Percentiles rank a stretch among this genome's conserved stretches.
These are phyloP conservation scores for Metschnikowia vanudenii DNA, from an alignment of 805 yeast species.

Conservation along the genomic window DNA sequence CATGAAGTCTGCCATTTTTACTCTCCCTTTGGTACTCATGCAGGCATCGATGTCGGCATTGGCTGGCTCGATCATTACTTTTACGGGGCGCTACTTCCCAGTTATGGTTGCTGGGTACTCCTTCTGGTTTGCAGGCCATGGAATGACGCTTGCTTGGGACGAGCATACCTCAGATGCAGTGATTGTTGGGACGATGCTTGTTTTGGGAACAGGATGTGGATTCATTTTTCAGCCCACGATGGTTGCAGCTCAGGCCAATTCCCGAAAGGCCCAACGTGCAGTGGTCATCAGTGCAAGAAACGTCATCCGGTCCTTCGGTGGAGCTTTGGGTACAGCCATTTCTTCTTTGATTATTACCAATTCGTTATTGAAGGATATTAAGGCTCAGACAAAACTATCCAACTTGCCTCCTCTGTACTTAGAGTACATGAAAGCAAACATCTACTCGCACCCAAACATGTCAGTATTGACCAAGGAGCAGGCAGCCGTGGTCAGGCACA, in stretches of 20 bases:
- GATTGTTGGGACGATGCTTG: slow-evolving; percentile 37
- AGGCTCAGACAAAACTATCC: slow-evolving; percentile 1
- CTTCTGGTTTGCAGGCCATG: slow-evolving; percentile 42
- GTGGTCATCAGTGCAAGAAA: slow-evolving; percentile 58
- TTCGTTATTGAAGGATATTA: slow-evolving; percentile 27
- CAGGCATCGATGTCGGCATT: slow-evolving; percentile 43
- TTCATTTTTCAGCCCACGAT: slow-evolving; percentile 54
- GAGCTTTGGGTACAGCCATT: slow-evolving; percentile 58
- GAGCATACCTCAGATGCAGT: slow-evolving; percentile 33
- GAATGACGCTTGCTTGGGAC: slow-evolving; percentile 36
- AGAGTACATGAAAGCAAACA: slow-evolving; percentile 26
- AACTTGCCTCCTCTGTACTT: slow-evolving; percentile 14
- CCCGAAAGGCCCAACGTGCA: slow-evolving; percentile 51
- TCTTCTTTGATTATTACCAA: slow-evolving; percentile 40
- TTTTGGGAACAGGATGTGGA: slow-evolving; percentile 44
- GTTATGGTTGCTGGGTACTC: slow-evolving; percentile 42
- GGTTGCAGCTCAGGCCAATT: slow-evolving; percentile 55
- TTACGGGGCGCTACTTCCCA: slow-evolving; percentile 41
- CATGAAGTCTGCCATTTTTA: slow-evolving; percentile 39
- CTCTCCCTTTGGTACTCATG: slow-evolving; percentile 39
- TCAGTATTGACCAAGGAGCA: slow-evolving; percentile 23
- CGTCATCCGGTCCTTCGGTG: slow-evolving; percentile 57
- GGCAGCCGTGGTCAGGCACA: slow-evolving; percentile 19
- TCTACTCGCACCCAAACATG: slow-evolving; percentile 30
- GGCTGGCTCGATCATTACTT: slow-evolving; percentile 47